Conservation (phyloP, 164 flowering plant genomes). For the Platanus orientalis region DNA sequence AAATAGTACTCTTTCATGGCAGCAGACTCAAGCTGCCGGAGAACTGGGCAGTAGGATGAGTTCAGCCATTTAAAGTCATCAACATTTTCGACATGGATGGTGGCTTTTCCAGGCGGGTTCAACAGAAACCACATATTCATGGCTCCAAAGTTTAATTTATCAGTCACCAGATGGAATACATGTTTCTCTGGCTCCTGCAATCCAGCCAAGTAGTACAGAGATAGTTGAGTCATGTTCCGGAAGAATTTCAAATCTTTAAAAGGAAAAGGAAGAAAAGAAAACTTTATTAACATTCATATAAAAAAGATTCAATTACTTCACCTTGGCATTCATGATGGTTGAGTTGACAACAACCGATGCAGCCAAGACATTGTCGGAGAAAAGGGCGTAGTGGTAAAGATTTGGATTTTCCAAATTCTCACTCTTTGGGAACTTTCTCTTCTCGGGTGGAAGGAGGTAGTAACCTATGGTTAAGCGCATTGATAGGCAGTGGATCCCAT, state of each 20-base stretch:
- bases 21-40: conserved; percentile 87
- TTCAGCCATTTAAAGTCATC: conserved; percentile 99
- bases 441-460: conserved; percentile 77
- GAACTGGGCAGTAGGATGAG: conserved; percentile 92
- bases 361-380: conserved; percentile 21
- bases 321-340: conserved; percentile 45
- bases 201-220: conserved; percentile 13
- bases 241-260: not conserved
- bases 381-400: conserved; percentile 19
- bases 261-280: not conserved
- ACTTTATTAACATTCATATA: not conserved
- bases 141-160: conserved; percentile 93
- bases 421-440: conserved; percentile 81
- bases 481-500: conserved; percentile 92
- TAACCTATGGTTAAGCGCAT: conserved; percentile 94
- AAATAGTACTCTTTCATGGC: conserved; percentile 97
- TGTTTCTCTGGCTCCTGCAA: conserved; percentile 94
- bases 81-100: conserved; percentile 95
- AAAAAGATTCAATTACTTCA: conserved; percentile 17
- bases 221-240: not conserved
- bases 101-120: conserved; percentile 96
- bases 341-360: conserved; percentile 24
- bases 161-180: conserved; percentile 95
- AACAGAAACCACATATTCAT: conserved; percentile 99
- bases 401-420: conserved; percentile 48